Conservation (phyloP, 2,329 filamentous ascomycete genomes). For the Alternaria atra region DNA sequence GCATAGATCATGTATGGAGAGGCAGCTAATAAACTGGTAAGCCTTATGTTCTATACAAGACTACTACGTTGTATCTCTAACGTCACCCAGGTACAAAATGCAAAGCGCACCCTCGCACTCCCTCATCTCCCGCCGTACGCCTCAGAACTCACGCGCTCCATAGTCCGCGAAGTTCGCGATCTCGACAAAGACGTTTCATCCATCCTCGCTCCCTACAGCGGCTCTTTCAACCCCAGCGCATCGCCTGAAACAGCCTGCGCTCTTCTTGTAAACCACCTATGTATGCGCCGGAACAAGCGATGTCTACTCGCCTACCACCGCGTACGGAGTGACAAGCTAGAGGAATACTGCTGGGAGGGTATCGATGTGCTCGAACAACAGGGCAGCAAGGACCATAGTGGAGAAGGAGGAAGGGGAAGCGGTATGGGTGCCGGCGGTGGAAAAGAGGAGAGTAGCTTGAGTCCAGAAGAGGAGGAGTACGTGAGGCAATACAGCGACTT, state of each 20-base stretch:
- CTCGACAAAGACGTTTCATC: slow-evolving; percentile 84
- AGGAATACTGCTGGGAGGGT: slow-evolving; percentile 92
- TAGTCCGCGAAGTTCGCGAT: slow-evolving; percentile 91
- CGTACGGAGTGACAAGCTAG: slow-evolving; percentile 87
- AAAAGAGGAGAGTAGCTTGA: slow-evolving; percentile 75
- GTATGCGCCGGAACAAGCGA: slow-evolving; percentile 95
- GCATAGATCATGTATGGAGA: slow-evolving; percentile 80
- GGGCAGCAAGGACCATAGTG: slow-evolving; percentile 23
- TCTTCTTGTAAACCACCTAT: slow-evolving; percentile 90
- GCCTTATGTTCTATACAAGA: too few relatives aligned
- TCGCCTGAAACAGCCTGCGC: slow-evolving; percentile 88
- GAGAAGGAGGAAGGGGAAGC: slow-evolving; percentile 48
- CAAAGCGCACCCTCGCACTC: slow-evolving; percentile 91
- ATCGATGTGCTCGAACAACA: slow-evolving; percentile 78
- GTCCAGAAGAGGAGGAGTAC: slow-evolving; percentile 96
- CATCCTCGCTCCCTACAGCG: slow-evolving; percentile 82
- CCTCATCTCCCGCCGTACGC: slow-evolving; percentile 89
- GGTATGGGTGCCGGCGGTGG: slow-evolving; percentile 55
- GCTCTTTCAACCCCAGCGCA: slow-evolving; percentile 82
- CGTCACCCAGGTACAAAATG: slow-evolving; percentile 79
- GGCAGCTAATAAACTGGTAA: slow-evolving; percentile 82
- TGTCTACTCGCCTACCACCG: slow-evolving; percentile 95
- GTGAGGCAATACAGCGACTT: slow-evolving; percentile 91
- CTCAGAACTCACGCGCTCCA: slow-evolving; percentile 85
- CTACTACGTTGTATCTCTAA: not conserved